Evolutionary conservation across 176 grass and related monocot species (phyloP), one percentile per base, ranked within the genome.

Genomic region (Raddia guianensis): DNA sequence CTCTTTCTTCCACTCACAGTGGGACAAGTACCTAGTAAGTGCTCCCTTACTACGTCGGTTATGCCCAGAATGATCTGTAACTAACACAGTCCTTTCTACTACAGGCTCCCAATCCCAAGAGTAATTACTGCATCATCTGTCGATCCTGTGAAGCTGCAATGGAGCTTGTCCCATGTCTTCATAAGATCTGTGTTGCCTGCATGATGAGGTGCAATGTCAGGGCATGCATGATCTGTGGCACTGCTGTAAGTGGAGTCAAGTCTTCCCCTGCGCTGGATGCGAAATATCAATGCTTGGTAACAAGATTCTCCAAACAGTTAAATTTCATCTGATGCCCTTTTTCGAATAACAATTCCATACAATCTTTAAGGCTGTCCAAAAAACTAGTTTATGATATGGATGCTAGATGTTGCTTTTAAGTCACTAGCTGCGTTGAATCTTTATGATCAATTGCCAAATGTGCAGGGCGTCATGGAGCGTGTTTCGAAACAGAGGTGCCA

Each of bases 21-120:
- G 90, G 90, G 90, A 91, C 78, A 84, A 75, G 49, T 77, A 79
- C 70, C 62, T 85, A 44, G 90, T 91, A 85, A 91, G 86, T 16
- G 63, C 19, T 50, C 40, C 49, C 10, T n/a, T 65, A 20, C 3
- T 32, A 10, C 37, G 2, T 27, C 56, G 18, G 14, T 21, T 83
- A 49, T 8, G 34, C 11, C 33, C 47, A 85, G 37, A 75, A 71
- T 75, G 56, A 53, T 69, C 20, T 55, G 52, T 33, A 32, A 70
- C 21, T 83, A 18, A 84, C n/a, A 60, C 46, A 58, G n/a, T 46
- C 76, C 21, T 72, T 76, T 72, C 47, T 65, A 48, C 50, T 52
- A 61, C 56, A 91, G 84, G 64, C 76, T 80, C 68, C 85, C 77
- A 33, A 76, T 80, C 56, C 89, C 73, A 81, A 79, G 82, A 72